phyloP scores from a whole-genome alignment of 306 rosid species.

The Phaseolus lunatus region DNA sequence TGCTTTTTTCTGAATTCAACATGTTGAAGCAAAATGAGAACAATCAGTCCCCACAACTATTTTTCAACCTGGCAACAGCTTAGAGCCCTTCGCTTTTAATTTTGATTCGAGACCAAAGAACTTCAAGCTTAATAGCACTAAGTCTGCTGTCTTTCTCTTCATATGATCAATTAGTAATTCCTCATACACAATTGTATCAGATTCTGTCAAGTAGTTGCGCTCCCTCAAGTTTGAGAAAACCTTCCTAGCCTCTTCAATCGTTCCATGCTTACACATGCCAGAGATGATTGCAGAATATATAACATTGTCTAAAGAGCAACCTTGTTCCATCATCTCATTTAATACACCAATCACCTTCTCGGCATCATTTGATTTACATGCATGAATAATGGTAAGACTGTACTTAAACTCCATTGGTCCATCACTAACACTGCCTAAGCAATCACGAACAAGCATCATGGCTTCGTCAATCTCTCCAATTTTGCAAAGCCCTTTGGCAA shows the following conservation, averaged over 20 bases:
- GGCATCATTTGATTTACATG: constrained; percentile 63
- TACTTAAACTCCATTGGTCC: constrained; percentile 83
- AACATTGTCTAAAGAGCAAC: constrained; percentile 59
- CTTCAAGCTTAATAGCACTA: constrained; percentile 77
- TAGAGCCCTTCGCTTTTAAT: constrained; percentile 76
- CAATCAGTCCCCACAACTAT: not conserved
- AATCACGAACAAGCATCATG: constrained; percentile 78
- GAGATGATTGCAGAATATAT: constrained; percentile 68
- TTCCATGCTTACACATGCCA: constrained; percentile 81
- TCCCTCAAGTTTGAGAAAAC: constrained; percentile 66
- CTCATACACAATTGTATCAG: constrained; percentile 68
- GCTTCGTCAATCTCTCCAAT: constrained; percentile 80
- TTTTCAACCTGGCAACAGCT: constrained; percentile 58
- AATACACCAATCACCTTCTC: constrained; percentile 67
- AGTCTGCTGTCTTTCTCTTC: constrained; percentile 85
- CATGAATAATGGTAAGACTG: constrained; percentile 68
- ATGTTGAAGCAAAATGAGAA: constrained; percentile 3
- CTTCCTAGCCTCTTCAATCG: constrained; percentile 85
- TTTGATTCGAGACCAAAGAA: constrained; percentile 84
- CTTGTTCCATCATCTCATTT: constrained; percentile 79
- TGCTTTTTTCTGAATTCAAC: constrained; percentile 22
- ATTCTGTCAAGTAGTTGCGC: constrained; percentile 65
- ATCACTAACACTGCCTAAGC: constrained; percentile 66
- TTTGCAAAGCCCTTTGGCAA: constrained; percentile 71
- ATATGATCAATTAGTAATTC: constrained; percentile 81